Base-by-base conservation (phyloP, 257 asterid genomes). In the Petunia secreta region DNA sequence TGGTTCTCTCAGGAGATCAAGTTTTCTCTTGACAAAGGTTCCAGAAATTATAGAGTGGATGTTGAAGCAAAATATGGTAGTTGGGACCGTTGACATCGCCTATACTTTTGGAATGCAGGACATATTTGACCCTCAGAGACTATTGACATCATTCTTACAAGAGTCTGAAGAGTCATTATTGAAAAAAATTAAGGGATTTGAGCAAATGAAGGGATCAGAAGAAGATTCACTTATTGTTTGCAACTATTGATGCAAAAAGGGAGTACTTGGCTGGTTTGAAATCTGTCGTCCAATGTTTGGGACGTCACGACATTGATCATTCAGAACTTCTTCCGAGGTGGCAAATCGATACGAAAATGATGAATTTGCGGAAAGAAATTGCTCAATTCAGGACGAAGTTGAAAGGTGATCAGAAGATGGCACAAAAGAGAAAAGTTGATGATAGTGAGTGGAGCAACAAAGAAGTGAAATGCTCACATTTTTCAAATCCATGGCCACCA, bases 81-180 rank as follows among this genome's bases (percentile, higher is more conserved):
- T 95, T 81, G 89, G 89, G 54, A 97, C 97, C 44, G 93, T 91
- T 84, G 89, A 95, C 83, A 66, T 91, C 64, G 87, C 77, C 15
- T 90, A 78, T 80, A 85, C 90, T 85, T 88, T 91, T 80, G 97
- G 90, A 66, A 85, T 95, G 44, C 88, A 91, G 81, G 94, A 91
- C 77, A 89, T 78, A 79, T 90, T 88, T 69, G 73, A 85, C 74
- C 91, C 92, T 78, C 91, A 87, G 57, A 63, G 85, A 80, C 82
- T 92, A 75, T 84, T 95, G 86, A 44, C 79, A 48, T 82, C 95
- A 54, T 90, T 86, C 84, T 87, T 95, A 64, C 86, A 84, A 75
- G 91, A 91, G 71, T 83, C 87, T 25, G 89, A 88, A 75, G 92
- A 89, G 40, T 82, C 87, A 4, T 83, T 25, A 25, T 25, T 25